Evolutionary conservation across 2,329 filamentous ascomycete species (phyloP).

Genomic region (Pseudogymnoascus sp.): DNA sequence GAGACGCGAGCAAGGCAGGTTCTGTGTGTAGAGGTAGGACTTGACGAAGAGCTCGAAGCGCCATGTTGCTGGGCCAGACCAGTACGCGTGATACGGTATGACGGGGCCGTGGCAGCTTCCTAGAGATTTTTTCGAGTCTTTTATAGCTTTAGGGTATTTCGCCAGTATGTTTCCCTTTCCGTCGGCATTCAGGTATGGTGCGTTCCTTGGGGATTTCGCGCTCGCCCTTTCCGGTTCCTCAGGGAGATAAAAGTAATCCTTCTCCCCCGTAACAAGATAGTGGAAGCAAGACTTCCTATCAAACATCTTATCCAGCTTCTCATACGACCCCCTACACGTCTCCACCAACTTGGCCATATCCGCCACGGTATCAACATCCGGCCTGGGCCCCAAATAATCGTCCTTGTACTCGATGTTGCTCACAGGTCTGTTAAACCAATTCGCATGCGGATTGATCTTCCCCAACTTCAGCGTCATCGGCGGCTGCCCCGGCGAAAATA

Average conservation of each 20-base stretch:
- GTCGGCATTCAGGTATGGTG: conserved; percentile 29
- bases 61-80: conserved; percentile 49
- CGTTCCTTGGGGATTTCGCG: conserved; percentile 24
- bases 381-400: conserved; percentile 41
- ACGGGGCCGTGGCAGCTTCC: conserved; percentile 47
- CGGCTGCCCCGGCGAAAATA: conserved; percentile 21
- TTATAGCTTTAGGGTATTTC: conserved; percentile 26
- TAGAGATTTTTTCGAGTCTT: conserved; percentile 32
- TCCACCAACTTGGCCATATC: conserved; percentile 43
- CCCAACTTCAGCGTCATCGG: conserved; percentile 34
- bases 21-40: conserved; percentile 47
- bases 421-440: conserved; percentile 44
- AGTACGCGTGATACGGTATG: conserved; percentile 47
- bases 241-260: conserved; percentile 42
- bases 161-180: conserved; percentile 26
- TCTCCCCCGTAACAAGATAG: conserved; percentile 39
- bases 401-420: conserved; percentile 41
- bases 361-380: conserved; percentile 43
- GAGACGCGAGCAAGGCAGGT: conserved; percentile 43
- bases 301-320: conserved; percentile 45
- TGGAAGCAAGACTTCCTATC: conserved; percentile 43
- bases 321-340: conserved; percentile 42
- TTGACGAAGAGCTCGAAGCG: conserved; percentile 48
- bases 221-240: conserved; percentile 24
- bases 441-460: conserved; percentile 42